These are phyloP conservation scores for Annulohypoxylon moriforme DNA, from an alignment of 495 filamentous ascomycete genomes.

Conservation along the genomic window DNA sequence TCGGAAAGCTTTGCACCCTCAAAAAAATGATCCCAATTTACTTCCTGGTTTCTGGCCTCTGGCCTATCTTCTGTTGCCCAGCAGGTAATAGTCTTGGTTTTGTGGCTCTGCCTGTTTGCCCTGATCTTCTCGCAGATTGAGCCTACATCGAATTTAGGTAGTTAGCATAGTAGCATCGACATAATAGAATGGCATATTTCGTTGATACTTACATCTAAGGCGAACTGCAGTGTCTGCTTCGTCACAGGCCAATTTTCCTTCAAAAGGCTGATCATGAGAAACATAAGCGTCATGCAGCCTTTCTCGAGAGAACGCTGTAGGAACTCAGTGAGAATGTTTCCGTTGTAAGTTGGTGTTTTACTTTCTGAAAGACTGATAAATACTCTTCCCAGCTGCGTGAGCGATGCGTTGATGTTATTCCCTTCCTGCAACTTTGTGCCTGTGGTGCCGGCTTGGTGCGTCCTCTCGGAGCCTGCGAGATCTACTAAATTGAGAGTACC, in stretches of 20 bases:
- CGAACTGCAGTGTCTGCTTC: conserved; percentile 91
- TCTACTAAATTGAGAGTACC: conserved; percentile 60
- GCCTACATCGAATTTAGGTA: conserved; percentile 12
- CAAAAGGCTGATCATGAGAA: conserved; percentile 93
- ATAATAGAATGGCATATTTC: not conserved
- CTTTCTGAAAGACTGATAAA: conserved; percentile 73
- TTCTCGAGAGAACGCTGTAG: conserved; percentile 93
- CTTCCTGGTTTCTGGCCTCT: not conserved
- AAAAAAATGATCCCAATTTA: not conserved
- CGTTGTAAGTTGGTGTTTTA: conserved; percentile 86
- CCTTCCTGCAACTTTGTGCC: conserved; percentile 29
- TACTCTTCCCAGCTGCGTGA: conserved; percentile 56
- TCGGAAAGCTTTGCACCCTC: not conserved
- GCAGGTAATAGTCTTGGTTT: not conserved
- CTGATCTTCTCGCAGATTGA: conserved; percentile 11
- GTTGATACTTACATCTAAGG: conserved; percentile 73
- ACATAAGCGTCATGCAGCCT: conserved; percentile 97
- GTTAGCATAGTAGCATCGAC: conserved; percentile 5
- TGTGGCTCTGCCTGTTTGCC: not conserved
- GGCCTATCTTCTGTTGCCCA: not conserved
- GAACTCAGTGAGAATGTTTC: conserved; percentile 93
- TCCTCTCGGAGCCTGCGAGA: conserved; percentile 66
- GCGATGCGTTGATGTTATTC: conserved; percentile 58
- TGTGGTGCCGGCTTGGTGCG: conserved; percentile 81
- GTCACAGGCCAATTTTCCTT: conserved; percentile 88